A percentile compares a stretch with the other conserved stretches of the same genome.
These are phyloP conservation scores for Scutellaria barbata DNA, from an alignment of 257 asterid species.

Conservation along the genomic window DNA sequence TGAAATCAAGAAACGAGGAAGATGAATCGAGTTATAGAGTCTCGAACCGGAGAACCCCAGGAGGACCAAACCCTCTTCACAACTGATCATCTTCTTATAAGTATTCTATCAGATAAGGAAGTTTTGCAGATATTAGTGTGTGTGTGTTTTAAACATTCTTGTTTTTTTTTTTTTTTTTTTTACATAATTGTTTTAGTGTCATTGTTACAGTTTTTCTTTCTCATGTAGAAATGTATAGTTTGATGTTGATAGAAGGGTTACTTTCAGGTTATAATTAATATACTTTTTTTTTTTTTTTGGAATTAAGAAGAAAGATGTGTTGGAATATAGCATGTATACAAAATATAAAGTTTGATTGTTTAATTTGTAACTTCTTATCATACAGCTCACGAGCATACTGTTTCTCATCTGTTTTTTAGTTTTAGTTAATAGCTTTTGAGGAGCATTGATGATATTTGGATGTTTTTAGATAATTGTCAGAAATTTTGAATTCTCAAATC, in stretches of 20 bases:
- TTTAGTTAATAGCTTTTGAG: too few species aligned
- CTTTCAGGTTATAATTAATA: background rate
- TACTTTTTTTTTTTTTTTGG: conserved; percentile 26
- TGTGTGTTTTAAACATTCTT: background rate
- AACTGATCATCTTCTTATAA: conserved; percentile 36
- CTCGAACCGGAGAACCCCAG: conserved; percentile 52
- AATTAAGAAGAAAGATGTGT: conserved; percentile 11
- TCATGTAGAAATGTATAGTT: conserved; percentile 38
- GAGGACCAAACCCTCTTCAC: conserved; percentile 69
- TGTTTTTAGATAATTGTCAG: conserved; percentile 1
- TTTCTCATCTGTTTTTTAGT: too few species aligned
- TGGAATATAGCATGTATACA: conserved; percentile 28
- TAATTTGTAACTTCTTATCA: background rate
- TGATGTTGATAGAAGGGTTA: conserved; percentile 32
- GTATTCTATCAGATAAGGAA: conserved; percentile 1
- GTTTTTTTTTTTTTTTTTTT: background rate
- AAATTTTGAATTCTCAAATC: background rate
- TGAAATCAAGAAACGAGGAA: conserved; percentile 32
- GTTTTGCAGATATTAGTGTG: conserved; percentile 42
- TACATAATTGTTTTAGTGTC: background rate
- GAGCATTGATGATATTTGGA: conserved; percentile 8
- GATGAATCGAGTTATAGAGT: conserved; percentile 37
- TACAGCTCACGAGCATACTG: too few species aligned
- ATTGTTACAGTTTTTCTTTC: background rate
- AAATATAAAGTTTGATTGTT: conserved; percentile 19